Conservation (phyloP, 2,329 filamentous ascomycete species). For the Claviceps africana region DNA sequence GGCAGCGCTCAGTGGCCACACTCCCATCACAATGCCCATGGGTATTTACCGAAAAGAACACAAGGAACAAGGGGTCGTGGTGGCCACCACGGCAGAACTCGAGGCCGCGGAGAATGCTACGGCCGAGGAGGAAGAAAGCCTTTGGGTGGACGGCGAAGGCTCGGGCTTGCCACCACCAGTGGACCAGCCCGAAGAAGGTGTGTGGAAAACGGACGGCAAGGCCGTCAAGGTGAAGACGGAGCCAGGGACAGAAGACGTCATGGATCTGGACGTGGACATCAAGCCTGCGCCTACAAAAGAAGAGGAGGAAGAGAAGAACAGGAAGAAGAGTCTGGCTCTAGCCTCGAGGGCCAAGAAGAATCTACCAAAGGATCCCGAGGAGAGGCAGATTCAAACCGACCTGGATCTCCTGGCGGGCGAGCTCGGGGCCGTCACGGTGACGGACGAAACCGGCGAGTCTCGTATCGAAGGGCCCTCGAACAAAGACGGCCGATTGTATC, state of each 20-base stretch:
- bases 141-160: slow-evolving; percentile 28
- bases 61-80: slow-evolving; percentile 37
- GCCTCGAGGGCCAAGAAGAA: slow-evolving; percentile 12
- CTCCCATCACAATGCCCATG: slow-evolving; percentile 33
- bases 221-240: slow-evolving; percentile 30
- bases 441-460: slow-evolving; percentile 15
- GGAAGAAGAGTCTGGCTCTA: slow-evolving; percentile 10
- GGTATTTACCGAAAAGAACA: slow-evolving; percentile 41
- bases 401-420: slow-evolving; percentile 29
- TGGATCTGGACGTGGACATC: slow-evolving; percentile 26
- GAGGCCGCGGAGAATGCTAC: slow-evolving; percentile 37
- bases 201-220: slow-evolving; percentile 29
- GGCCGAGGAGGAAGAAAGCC: slow-evolving; percentile 30
- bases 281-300: slow-evolving; percentile 11
- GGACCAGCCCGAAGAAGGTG: slow-evolving; percentile 23
- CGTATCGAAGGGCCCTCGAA: slow-evolving; percentile 17
- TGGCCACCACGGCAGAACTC: slow-evolving; percentile 43
- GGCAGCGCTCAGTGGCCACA: slow-evolving; percentile 17
- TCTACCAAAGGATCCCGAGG: slow-evolving; percentile 22
- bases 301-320: slow-evolving; percentile 7
- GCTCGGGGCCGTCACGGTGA: slow-evolving; percentile 23
- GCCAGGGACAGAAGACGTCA: slow-evolving; percentile 25
- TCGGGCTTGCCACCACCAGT: slow-evolving; percentile 13
- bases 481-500: slow-evolving; percentile 43
- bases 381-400: slow-evolving; percentile 24